Evolutionary conservation across 306 rosid species (phyloP).

Genomic region (Vigna unguiculata): DNA sequence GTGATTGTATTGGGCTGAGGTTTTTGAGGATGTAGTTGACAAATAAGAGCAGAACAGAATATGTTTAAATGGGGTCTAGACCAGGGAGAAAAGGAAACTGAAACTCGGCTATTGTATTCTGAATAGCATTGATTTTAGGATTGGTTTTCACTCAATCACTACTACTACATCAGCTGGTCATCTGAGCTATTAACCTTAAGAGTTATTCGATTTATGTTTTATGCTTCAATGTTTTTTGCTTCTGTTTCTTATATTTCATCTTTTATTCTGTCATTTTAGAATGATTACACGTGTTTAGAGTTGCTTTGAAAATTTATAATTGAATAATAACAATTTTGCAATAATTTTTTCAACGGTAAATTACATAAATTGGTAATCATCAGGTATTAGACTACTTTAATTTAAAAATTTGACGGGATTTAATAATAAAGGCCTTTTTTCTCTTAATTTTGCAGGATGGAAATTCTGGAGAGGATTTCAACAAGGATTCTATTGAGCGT

Average conservation of each 20-base stretch:
- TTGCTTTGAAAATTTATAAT: conserved; percentile 23
- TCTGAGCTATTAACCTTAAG: neutral
- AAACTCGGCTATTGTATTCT: conserved; percentile 18
- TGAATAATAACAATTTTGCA: conserved; percentile 22
- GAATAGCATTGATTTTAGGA: neutral
- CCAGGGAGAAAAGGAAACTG: neutral
- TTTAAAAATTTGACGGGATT: neutral
- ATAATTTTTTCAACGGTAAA: neutral
- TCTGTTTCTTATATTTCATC: conserved; percentile 13
- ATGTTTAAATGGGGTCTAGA: neutral
- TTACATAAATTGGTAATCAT: neutral
- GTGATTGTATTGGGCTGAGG: conserved; percentile 12
- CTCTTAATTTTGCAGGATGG: conserved; percentile 69
- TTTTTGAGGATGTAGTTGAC: conserved; percentile 15
- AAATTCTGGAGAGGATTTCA: conserved; percentile 92
- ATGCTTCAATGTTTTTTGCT: neutral
- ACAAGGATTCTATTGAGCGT: conserved; percentile 92
- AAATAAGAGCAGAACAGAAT: conserved; percentile 17
- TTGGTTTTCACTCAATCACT: conserved; percentile 1
- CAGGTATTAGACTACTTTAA: neutral
- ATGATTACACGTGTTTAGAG: neutral
- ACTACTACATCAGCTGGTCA: neutral
- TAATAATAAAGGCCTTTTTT: conserved; percentile 12
- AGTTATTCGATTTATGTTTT: neutral
- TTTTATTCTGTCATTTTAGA: neutral